Evolutionary conservation across 768 basidiomycete genomes (phyloP), one percentile per base, ranked within the genome.

Genomic region (Lepiota brunneoincarnata): DNA sequence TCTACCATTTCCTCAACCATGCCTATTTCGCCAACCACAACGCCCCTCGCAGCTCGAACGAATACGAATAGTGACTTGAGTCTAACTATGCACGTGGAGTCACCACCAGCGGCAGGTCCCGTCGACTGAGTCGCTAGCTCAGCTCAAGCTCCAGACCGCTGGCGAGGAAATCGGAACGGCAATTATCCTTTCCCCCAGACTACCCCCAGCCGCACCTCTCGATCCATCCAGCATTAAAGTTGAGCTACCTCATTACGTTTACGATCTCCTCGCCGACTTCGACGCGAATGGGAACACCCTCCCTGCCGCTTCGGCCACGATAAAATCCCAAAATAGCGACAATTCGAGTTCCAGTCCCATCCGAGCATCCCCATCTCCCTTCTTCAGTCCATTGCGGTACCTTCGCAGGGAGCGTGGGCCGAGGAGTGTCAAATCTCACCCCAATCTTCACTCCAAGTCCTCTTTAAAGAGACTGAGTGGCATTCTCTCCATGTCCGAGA

Each of bases 181-280:
- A 12, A 47, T 23, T 38, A 54, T 54, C 26, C 53, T 48, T 23
- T 35, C 45, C 24, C 45, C 18, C 26, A 26, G 31, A 10, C 44
- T 54, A 15, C 46, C 53, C 41, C 24, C 45, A 18, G 26, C 39
- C 6, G 7, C 34, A 34, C 53, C 45, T 26, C 53, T 40, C n/a
- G 53, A 54, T 54, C 45, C 45, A 6, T 47, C 53, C 23, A 34
- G 48, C 17, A 11, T 54, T 21, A n/a, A 54, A 24, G 24, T 54
- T 10, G 45, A 54, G 28, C 53, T 54, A 10, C 53, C 53, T 15
- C 38, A 39, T 24, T 54, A 54, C 17, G 53, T 54, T 6, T 45
- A 54, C 31, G 53, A 54, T 31, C 53, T 54, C 17, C 53, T 54
- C n/a, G 38, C 53, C 18, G 45, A 54, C 18, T 54, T 54, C 41